phyloP scores from a whole-genome alignment of 495 filamentous ascomycete genomes.

The Daldinia grandis region DNA sequence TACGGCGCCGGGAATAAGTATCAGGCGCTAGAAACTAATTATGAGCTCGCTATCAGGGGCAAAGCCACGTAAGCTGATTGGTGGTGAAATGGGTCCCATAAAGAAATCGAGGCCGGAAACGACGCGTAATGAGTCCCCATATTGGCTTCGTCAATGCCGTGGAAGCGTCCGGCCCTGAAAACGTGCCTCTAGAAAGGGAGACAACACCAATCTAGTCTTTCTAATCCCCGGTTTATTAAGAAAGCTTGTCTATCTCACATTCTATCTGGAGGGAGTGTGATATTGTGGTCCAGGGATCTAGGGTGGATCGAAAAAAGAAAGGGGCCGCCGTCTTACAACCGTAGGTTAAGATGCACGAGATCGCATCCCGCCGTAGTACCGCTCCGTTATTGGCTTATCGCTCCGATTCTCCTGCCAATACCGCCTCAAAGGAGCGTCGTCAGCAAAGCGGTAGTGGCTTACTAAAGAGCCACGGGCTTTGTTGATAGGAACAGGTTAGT shows the following conservation, averaged over 20 bases:
- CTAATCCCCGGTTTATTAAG: neutral
- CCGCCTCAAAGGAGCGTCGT: neutral
- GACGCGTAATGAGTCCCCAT: constrained; percentile 2
- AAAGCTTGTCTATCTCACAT: neutral
- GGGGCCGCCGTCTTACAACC: neutral
- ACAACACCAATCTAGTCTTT: neutral
- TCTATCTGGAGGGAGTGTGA: neutral
- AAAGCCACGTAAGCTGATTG: constrained; percentile 1
- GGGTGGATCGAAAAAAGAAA: neutral
- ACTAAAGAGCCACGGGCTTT: constrained; percentile 1
- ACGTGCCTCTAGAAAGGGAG: neutral
- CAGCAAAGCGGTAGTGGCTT: neutral
- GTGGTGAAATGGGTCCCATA: constrained; percentile 1
- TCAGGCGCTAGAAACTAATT: constrained; percentile 1
- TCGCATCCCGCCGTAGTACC: neutral
- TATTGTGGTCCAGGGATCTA: neutral
- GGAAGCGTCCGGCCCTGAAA: neutral
- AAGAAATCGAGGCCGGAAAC: neutral
- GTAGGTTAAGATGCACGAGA: neutral
- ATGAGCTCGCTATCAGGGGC: neutral
- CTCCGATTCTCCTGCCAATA: neutral
- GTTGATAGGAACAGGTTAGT: constrained; percentile 2
- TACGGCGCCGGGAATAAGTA: neutral
- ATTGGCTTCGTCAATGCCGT: neutral
- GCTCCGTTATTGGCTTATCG: neutral